phyloP scores from a whole-genome alignment of 805 yeast species.

The Ogataea corticis region DNA sequence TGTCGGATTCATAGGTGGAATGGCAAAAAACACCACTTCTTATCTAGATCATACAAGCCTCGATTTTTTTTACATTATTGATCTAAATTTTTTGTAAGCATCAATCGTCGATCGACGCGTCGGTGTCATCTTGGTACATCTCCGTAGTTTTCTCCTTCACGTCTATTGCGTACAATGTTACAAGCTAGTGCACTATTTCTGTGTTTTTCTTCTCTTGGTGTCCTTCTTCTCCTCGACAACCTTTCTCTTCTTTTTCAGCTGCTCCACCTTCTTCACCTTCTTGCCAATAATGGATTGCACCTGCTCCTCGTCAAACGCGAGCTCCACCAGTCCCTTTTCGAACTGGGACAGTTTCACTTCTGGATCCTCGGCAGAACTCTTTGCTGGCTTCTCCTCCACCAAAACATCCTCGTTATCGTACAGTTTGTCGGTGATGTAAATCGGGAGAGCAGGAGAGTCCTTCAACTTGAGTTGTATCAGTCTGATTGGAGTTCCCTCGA shows the following conservation, averaged over 20 bases:
- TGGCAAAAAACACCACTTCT: not conserved
- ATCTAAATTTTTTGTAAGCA: too few species aligned
- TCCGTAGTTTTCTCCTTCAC: not conserved
- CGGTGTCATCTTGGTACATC: not conserved
- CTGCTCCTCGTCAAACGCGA: constrained; percentile 74
- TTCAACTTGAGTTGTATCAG: constrained; percentile 65
- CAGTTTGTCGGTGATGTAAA: constrained; percentile 65
- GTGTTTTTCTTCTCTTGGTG: constrained; percentile 13
- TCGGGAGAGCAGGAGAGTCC: constrained; percentile 80
- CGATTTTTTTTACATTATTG: too few species aligned
- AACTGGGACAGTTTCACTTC: constrained; percentile 54
- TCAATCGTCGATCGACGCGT: constrained; percentile 5
- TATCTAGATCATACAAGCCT: constrained; percentile 1
- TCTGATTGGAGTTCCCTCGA: constrained; percentile 49
- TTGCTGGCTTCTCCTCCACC: constrained; percentile 31
- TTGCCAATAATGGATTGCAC: constrained; percentile 60
- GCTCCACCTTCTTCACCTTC: constrained; percentile 44
- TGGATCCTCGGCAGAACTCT: constrained; percentile 27
- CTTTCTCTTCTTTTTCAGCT: constrained; percentile 14
- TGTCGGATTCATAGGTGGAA: constrained; percentile 15
- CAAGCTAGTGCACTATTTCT: constrained; percentile 1
- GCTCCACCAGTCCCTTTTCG: constrained; percentile 78
- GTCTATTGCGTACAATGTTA: not conserved
- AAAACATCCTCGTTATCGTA: constrained; percentile 51
- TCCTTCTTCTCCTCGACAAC: constrained; percentile 9